Conservation (phyloP, 2,329 filamentous ascomycete genomes). For the Alternaria conjuncta region DNA sequence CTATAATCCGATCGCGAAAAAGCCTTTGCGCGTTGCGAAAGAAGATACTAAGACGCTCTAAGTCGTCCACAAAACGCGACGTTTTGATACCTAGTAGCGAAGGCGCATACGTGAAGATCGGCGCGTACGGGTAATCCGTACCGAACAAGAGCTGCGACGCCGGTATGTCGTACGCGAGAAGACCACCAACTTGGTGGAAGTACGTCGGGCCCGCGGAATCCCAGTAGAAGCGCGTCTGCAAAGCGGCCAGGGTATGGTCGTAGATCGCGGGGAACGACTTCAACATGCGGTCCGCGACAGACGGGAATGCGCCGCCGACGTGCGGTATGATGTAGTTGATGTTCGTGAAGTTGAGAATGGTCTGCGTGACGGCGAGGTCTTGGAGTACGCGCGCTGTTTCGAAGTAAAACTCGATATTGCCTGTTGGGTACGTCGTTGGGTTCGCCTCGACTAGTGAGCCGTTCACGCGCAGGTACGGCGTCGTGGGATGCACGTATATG, state of each 20-base stretch:
- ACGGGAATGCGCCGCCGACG: conserved; percentile 12
- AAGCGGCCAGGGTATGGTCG: neutral
- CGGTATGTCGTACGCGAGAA: conserved; percentile 12
- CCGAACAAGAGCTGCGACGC: conserved; percentile 8
- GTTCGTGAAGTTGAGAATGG: conserved; percentile 10
- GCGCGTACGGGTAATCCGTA: conserved; percentile 11
- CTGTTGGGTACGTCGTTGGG: conserved; percentile 1
- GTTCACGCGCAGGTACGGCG: conserved; percentile 1
- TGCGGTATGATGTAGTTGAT: conserved; percentile 16
- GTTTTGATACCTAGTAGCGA: conserved; percentile 1
- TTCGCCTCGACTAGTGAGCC: neutral
- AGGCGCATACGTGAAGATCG: conserved; percentile 1
- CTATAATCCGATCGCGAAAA: neutral
- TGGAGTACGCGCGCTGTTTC: conserved; percentile 15
- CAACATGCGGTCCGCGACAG: conserved; percentile 5
- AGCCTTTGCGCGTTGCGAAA: neutral
- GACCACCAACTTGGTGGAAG: conserved; percentile 5
- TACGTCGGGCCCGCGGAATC: conserved; percentile 13
- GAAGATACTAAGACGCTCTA: neutral
- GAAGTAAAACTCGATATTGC: conserved; percentile 18
- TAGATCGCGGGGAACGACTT: conserved; percentile 2
- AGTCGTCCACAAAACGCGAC: neutral
- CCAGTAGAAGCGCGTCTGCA: conserved; percentile 10
- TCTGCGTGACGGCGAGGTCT: conserved; percentile 9
- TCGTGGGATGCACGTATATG: conserved; percentile 11